These are phyloP conservation scores for Fragaria ananassa DNA, from an alignment of 306 rosid species.

Conservation along the genomic window DNA sequence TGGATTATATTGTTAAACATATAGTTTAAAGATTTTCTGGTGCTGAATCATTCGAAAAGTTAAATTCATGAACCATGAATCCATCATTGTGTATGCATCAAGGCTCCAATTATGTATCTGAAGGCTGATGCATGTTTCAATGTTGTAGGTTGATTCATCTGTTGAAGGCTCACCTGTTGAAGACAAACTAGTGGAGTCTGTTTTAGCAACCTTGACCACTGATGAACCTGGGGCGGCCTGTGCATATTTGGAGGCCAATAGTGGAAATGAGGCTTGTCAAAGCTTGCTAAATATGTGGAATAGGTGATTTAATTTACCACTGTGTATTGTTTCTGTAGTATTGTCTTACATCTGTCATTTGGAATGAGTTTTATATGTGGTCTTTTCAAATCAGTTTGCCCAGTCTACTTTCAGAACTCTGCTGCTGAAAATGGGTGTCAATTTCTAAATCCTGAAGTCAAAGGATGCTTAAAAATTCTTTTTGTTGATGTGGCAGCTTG, in stretches of 20 bases:
- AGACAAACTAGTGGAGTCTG: slow-evolving; percentile 62
- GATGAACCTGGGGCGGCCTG: slow-evolving; percentile 45
- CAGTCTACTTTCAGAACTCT: neutral
- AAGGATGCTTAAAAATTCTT: too few relatives aligned
- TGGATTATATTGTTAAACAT: too few relatives aligned
- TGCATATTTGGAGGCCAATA: slow-evolving; percentile 59
- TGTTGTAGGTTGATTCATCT: slow-evolving; percentile 52
- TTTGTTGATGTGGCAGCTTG: slow-evolving; percentile 44
- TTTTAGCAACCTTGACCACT: slow-evolving; percentile 44
- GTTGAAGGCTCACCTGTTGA: slow-evolving; percentile 35
- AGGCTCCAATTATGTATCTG: neutral
- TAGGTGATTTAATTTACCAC: slow-evolving; percentile 41
- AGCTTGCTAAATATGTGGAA: slow-evolving; percentile 66
- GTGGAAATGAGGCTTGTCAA: slow-evolving; percentile 51
- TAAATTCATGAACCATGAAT: neutral
- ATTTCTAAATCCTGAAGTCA: too few relatives aligned
- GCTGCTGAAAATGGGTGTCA: neutral
- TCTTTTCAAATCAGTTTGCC: neutral
- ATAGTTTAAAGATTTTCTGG: too few relatives aligned
- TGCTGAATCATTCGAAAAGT: neutral
- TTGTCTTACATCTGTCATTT: slow-evolving; percentile 1
- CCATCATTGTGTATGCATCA: neutral
- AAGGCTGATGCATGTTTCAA: slow-evolving; percentile 19
- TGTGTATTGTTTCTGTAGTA: neutral
- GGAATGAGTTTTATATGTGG: neutral